Evolutionary conservation across 495 filamentous ascomycete genomes (phyloP), one percentile per base, ranked within the genome.

Genomic region (Penicillium manginii): DNA sequence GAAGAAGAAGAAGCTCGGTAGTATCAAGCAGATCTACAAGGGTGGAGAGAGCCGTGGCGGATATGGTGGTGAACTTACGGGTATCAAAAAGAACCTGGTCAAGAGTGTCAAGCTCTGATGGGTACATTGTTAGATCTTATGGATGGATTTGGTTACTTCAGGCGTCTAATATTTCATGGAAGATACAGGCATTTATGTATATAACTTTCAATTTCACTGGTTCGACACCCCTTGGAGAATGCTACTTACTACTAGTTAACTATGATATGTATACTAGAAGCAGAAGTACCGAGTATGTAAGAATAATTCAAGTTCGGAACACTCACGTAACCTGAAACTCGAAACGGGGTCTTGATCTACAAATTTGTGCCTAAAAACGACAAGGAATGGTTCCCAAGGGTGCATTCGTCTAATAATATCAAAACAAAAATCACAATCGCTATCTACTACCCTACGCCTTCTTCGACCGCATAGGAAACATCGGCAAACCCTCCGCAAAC

Each of bases 1-100:
- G 47, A 96, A 96, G 82, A 88, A 91, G 82, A 97, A 96, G 88
- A 97, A 97, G 83, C 73, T 98, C 72, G 83, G 82, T 49, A 92
- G 87, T 70, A 86, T 90, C 71, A 91, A 86, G 80, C 81, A 89
- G 39, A 77, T 91, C 39, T 98, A 91, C 74, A 90, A 89, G 77
- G 93, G 92, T 65, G 93, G 92, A 33, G 90, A 97, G 75, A 86
- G 87, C 51, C 84, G 81, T 64, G 93, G 94, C 64, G 90, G 91
- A 8, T 98, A 98, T 77, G 84, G 81, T 61, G 94, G 94, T 73
- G 94, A 98, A 75, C 72, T 89, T 81, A 96, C 93, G 50, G 94
- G 94, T 83, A 96, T 98, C 71, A 97, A 97, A 82, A 90, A 84
- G 65, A 88, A 88, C 45, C 69, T 98, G 75, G 88, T 98, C 66